Percentiles rank a stretch among this genome's conserved stretches.
Evolutionary conservation across 345 rosid genomes (phyloP).

Genomic region (Erodium maritimum): DNA sequence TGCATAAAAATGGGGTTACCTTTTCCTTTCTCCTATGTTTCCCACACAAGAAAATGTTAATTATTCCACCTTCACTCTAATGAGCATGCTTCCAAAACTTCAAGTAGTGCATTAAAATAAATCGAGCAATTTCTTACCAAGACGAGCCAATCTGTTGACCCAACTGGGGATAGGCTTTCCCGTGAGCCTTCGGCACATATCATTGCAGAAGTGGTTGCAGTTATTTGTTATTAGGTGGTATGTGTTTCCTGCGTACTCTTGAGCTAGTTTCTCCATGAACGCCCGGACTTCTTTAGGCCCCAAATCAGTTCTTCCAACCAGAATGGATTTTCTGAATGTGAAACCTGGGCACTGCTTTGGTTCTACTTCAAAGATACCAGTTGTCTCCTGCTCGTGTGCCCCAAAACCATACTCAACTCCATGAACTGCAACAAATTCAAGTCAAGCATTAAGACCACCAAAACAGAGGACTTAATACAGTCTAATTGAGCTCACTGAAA

Average conservation of each 20-base stretch:
- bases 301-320: slow-evolving; percentile 80
- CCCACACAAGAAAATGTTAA: too few relatives aligned
- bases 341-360: slow-evolving; percentile 90
- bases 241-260: slow-evolving; percentile 62
- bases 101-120: not conserved
- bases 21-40: too few relatives aligned
- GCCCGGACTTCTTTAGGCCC: slow-evolving; percentile 50
- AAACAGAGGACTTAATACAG: not conserved
- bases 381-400: slow-evolving; percentile 87
- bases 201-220: slow-evolving; percentile 96
- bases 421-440: slow-evolving; percentile 41
- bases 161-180: slow-evolving; percentile 85
- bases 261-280: slow-evolving; percentile 72
- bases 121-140: slow-evolving; percentile 33
- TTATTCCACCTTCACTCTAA: too few relatives aligned
- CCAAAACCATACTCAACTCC: slow-evolving; percentile 93
- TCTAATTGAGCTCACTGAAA: too few relatives aligned
- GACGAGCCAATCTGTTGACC: slow-evolving; percentile 97
- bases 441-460: not conserved
- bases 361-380: slow-evolving; percentile 87
- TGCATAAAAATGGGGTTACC: too few relatives aligned
- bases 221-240: slow-evolving; percentile 86
- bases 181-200: slow-evolving; percentile 58
- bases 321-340: slow-evolving; percentile 67
- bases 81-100: too few relatives aligned